Percentiles rank a stretch among this genome's conserved stretches.
These are phyloP conservation scores for Lachnellula arida DNA, from an alignment of 2,329 filamentous ascomycete genomes.

Conservation along the genomic window DNA sequence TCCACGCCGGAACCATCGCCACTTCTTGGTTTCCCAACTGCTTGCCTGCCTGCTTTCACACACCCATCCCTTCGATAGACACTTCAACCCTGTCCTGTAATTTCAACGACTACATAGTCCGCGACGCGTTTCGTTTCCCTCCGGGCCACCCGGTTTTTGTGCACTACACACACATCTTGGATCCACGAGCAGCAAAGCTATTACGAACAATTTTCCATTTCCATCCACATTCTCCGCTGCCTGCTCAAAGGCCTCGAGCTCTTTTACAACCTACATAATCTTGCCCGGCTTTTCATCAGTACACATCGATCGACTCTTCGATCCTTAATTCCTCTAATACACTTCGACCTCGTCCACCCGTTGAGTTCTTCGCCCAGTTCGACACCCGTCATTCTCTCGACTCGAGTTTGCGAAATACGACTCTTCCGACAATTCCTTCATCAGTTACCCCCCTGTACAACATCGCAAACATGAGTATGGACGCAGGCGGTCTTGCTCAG, in stretches of 20 bases:
- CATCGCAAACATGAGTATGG: conserved; percentile 48
- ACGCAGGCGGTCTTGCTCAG: conserved; percentile 99
- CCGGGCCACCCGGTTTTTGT: conserved; percentile 21
- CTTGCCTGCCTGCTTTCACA: conserved; percentile 6
- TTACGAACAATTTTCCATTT: conserved; percentile 20
- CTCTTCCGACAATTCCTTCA: conserved; percentile 2
- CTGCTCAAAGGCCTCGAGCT: conserved; percentile 28
- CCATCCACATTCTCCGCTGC: conserved; percentile 20
- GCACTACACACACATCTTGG: conserved; percentile 22
- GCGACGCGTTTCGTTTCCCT: conserved; percentile 24
- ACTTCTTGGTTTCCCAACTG: conserved; percentile 1
- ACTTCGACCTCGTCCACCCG: conserved; percentile 15
- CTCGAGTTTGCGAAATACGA: conserved; percentile 17
- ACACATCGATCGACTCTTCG: conserved; percentile 23
- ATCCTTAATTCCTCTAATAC: conserved; percentile 31
- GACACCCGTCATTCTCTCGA: conserved; percentile 25
- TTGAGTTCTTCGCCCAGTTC: conserved; percentile 17
- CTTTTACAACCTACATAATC: conserved; percentile 27
- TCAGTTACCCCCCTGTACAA: conserved; percentile 19
- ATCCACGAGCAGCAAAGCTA: conserved; percentile 23
- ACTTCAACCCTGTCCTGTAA: conserved; percentile 18
- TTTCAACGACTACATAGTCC: conserved; percentile 23
- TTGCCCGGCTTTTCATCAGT: conserved; percentile 21
- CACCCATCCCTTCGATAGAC: conserved; percentile 8
- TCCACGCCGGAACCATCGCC: conserved; percentile 5